Evolutionary conservation across 1,284 basidiomycete species (phyloP).

Genomic region (Pseudozyma sp.): DNA sequence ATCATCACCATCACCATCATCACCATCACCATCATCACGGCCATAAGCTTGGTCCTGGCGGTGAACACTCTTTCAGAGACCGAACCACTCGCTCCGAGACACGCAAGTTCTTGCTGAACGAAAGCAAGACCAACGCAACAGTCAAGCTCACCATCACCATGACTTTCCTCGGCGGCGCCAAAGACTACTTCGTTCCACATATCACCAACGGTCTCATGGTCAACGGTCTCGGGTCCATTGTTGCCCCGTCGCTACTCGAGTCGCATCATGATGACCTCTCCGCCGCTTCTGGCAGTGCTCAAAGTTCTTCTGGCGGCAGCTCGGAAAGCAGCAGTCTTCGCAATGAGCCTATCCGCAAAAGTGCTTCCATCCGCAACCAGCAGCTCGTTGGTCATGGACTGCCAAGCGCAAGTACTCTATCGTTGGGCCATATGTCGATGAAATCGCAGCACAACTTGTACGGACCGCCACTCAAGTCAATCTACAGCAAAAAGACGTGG

Average conservation of each 20-base stretch:
- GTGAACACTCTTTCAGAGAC: slow-evolving; percentile 34
- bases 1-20: slow-evolving; percentile 50
- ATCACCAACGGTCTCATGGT: slow-evolving; percentile 59
- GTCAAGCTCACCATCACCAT: slow-evolving; percentile 78
- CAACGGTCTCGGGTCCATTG: slow-evolving; percentile 29
- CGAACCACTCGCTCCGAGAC: slow-evolving; percentile 71
- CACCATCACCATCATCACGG: slow-evolving; percentile 44
- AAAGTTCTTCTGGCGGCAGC: slow-evolving; percentile 13
- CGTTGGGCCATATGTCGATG: slow-evolving; percentile 20
- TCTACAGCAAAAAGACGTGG: slow-evolving; percentile 40
- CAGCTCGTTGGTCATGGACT: slow-evolving; percentile 23
- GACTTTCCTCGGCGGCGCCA: slow-evolving; percentile 75
- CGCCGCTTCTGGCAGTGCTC: slow-evolving; percentile 2
- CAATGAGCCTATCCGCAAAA: slow-evolving; percentile 28
- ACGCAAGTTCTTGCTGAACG: slow-evolving; percentile 77
- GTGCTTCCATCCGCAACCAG: slow-evolving; percentile 19
- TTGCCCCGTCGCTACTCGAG: slow-evolving; percentile 23
- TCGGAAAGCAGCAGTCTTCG: slow-evolving; percentile 39
- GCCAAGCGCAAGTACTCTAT: slow-evolving; percentile 40
- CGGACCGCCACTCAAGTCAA: slow-evolving; percentile 35
- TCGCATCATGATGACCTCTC: slow-evolving; percentile 1
- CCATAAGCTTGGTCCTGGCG: slow-evolving; percentile 23
- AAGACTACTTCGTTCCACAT: slow-evolving; percentile 73
- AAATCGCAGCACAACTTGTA: slow-evolving; percentile 30
- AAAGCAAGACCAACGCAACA: slow-evolving; percentile 83